Base-by-base conservation (phyloP, 805 yeast species). In the Jamesozyma hellenica region DNA sequence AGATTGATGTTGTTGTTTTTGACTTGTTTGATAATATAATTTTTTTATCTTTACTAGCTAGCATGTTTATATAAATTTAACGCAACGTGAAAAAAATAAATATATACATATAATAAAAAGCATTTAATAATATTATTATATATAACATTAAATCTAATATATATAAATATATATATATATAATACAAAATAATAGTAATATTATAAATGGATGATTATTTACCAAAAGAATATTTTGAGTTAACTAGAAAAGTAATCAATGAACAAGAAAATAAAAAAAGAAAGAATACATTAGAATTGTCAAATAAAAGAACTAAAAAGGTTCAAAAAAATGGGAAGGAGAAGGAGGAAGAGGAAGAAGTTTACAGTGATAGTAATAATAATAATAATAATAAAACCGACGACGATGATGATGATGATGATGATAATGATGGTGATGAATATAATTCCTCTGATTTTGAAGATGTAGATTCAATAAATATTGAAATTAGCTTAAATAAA, bases 181-280 rank as follows among this genome's bases (percentile, higher is more conserved):
- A 21, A 21, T 6, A 21, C 23, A 21, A 21, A 21, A 21, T 21
- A 21, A 21, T 21, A 21, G 16, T 11, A n/a, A 27, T 4, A 7
- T 35, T 16, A 18, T 23, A 17, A 21, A 53, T 55, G 59, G 41
- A 43, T 43, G 50, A 47, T 34, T 39, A 51, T 28, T 41, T 58
- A 28, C 42, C 61, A 15, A 53, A 50, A 29, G 64, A 59, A 36
- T 52, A 59, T 38, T 59, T 59, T 43, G 53, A 58, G 4, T 39
- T 59, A 30, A 49, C 58, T 19, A 44, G 58, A 34, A 51, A 54
- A 27, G 60, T 53, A 17, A 47, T 59, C 4, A 41, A 42, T 14
- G 61, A 55, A 36, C 55, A 55, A 38, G 29, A 36, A n/a, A 21
- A 34, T 4, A 32, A 35, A 14, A 33, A 35, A 13, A 34, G 16